phyloP scores from a whole-genome alignment of 257 asterid species.

The Nemophila menziesii region DNA sequence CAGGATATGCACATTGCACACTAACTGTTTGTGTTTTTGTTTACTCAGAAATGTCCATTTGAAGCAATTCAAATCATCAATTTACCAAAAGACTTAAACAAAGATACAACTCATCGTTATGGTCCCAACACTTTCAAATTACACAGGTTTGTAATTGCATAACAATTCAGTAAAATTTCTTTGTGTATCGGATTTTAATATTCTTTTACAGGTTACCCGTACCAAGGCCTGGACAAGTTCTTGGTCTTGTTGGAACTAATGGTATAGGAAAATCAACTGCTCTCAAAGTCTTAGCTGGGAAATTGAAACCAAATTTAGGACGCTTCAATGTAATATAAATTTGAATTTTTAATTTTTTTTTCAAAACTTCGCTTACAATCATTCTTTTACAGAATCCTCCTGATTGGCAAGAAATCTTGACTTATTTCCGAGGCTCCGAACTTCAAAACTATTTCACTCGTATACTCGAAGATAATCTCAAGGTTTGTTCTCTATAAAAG shows the following conservation, averaged over 20 bases:
- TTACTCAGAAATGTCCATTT: too few relatives aligned
- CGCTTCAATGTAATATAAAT: too few relatives aligned
- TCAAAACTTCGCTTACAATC: too few relatives aligned
- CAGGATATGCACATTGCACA: too few relatives aligned
- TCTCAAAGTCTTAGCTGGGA: slow-evolving; percentile 88
- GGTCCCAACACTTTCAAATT: slow-evolving; percentile 99
- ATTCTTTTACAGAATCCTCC: too few relatives aligned
- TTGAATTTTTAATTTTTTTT: slow-evolving; percentile 9
- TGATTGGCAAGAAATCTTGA: too few relatives aligned
- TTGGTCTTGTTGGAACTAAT: slow-evolving; percentile 92
- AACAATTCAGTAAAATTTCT: slow-evolving; percentile 99
- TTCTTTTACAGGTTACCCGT: too few relatives aligned
- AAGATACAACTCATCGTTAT: slow-evolving; percentile 96
- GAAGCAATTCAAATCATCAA: too few relatives aligned
- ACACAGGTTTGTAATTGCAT: slow-evolving; percentile 88
- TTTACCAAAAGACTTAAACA: slow-evolving; percentile 90
- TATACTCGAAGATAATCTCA: slow-evolving; percentile 86
- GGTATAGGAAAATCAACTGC: slow-evolving; percentile 97
- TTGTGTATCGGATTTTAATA: too few relatives aligned
- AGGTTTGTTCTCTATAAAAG: slow-evolving; percentile 58
- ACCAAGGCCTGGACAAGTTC: too few relatives aligned
- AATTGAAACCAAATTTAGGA: slow-evolving; percentile 94
- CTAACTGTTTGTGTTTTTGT: slow-evolving; percentile 77
- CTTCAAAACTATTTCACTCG: slow-evolving; percentile 94
- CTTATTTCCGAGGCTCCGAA: too few relatives aligned